Conservation (phyloP, 2,329 filamentous ascomycete genomes). For the Stemphylium lycopersici region DNA sequence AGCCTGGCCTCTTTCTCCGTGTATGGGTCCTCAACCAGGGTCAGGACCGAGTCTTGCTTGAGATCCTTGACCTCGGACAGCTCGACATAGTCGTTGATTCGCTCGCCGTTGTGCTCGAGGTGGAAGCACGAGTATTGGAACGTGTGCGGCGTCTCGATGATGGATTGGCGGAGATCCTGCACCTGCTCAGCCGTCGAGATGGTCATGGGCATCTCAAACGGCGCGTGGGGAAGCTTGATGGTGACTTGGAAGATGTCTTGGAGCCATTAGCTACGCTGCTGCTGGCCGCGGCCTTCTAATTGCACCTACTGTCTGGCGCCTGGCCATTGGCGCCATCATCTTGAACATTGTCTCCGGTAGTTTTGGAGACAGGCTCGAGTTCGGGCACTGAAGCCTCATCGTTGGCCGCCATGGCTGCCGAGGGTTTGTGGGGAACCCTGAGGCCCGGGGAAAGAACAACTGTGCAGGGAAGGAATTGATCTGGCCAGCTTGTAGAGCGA, state of each 20-base stretch:
- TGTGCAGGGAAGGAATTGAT: conserved; percentile 33
- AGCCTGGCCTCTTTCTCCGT: conserved; percentile 98
- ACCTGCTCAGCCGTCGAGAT: conserved; percentile 94
- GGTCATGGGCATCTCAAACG: conserved; percentile 82
- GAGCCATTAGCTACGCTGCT: conserved; percentile 7
- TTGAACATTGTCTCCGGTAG: background rate
- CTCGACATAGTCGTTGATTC: conserved; percentile 94
- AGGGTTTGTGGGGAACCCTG: conserved; percentile 16
- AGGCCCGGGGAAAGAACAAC: conserved; percentile 26
- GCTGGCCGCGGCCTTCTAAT: background rate
- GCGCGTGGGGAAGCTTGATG: conserved; percentile 80
- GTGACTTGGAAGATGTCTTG: conserved; percentile 71
- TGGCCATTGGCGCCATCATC: conserved; percentile 39
- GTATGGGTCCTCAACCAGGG: conserved; percentile 90
- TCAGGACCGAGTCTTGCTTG: conserved; percentile 75
- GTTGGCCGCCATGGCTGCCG: conserved; percentile 44
- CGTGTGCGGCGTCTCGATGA: conserved; percentile 89
- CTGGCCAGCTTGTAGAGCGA: conserved; percentile 21
- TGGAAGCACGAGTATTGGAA: conserved; percentile 99
- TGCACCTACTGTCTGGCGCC: conserved; percentile 39
- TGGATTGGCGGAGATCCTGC: conserved; percentile 94
- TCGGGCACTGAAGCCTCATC: conserved; percentile 38
- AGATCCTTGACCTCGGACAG: conserved; percentile 87
- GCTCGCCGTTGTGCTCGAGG: conserved; percentile 84
- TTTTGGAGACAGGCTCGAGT: conserved; percentile 9